Evolutionary conservation across 2,329 filamentous ascomycete genomes (phyloP).

Genomic region (Rutstroemia sp.): DNA sequence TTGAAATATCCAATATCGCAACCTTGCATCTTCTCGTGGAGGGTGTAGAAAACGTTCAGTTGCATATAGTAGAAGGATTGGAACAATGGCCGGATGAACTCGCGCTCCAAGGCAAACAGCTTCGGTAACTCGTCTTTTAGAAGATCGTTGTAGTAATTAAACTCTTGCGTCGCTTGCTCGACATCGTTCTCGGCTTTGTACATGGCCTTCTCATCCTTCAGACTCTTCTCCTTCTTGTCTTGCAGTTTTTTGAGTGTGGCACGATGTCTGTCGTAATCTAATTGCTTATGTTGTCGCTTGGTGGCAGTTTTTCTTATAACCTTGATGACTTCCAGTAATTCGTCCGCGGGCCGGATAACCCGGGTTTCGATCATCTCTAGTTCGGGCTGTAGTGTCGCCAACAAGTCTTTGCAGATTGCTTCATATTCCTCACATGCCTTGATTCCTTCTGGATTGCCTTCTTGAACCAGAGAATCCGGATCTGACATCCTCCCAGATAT

Average conservation of each 20-base stretch:
- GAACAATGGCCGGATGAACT: conserved; percentile 96
- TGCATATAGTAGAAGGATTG: conserved; percentile 99
- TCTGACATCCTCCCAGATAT: conserved; percentile 95
- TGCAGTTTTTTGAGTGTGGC: conserved; percentile 84
- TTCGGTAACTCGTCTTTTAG: conserved; percentile 93
- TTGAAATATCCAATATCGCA: conserved; percentile 98
- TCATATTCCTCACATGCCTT: conserved; percentile 96
- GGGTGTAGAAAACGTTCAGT: conserved; percentile 96
- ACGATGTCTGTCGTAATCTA: conserved; percentile 89
- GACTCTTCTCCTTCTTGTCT: conserved; percentile 92
- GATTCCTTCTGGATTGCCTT: conserved; percentile 91
- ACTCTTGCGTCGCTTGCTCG: conserved; percentile 89
- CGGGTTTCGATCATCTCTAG: conserved; percentile 95
- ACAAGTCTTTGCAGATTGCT: conserved; percentile 78
- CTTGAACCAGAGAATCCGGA: conserved; percentile 70
- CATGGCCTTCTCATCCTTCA: conserved; percentile 95
- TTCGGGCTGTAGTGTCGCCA: conserved; percentile 82
- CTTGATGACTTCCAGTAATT: conserved; percentile 92
- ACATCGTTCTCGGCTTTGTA: conserved; percentile 93
- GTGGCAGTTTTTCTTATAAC: conserved; percentile 78
- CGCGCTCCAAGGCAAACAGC: conserved; percentile 79
- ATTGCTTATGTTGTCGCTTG: conserved; percentile 95
- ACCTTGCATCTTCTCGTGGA: conserved; percentile 96
- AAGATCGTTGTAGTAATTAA: conserved; percentile 95
- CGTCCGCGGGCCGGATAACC: conserved; percentile 85